These are phyloP conservation scores for Rhizopogon vesiculosus DNA, from an alignment of 768 basidiomycete species.

Conservation along the genomic window DNA sequence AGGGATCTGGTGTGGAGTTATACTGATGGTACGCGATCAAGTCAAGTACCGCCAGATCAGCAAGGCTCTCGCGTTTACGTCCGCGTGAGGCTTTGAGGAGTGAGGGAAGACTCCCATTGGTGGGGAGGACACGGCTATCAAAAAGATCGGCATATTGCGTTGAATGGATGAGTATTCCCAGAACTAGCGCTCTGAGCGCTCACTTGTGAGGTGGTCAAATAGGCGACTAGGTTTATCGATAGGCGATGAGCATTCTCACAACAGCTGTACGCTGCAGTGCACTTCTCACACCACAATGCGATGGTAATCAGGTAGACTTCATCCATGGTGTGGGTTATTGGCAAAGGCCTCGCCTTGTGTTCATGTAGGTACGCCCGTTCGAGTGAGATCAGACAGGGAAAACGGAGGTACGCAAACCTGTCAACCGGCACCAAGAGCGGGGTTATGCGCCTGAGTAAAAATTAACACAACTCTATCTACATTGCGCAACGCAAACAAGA, in stretches of 20 bases:
- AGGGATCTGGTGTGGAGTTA: slow-evolving; percentile 1
- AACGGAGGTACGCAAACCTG: neutral
- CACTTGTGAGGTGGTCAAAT: neutral
- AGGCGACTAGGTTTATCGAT: neutral
- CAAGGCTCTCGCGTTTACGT: neutral
- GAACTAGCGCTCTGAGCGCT: neutral
- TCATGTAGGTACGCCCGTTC: neutral
- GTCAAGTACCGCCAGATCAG: neutral
- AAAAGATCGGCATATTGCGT: neutral
- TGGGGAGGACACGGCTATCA: neutral
- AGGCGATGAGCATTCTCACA: slow-evolving; percentile 7
- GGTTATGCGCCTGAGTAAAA: slow-evolving; percentile 8
- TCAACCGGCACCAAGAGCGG: neutral
- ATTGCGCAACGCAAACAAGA: neutral
- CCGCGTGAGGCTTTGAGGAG: neutral
- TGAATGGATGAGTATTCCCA: neutral
- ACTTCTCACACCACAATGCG: slow-evolving; percentile 19
- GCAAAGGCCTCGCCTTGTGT: slow-evolving; percentile 2
- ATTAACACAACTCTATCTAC: neutral
- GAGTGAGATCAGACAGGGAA: slow-evolving; percentile 3
- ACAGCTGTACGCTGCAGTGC: neutral
- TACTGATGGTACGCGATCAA: slow-evolving; percentile 4
- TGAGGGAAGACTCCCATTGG: neutral
- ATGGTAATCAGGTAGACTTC: neutral
- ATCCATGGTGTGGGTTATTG: neutral